phyloP scores from a whole-genome alignment of 495 filamentous ascomycete genomes.

The Neurospora terricola region DNA sequence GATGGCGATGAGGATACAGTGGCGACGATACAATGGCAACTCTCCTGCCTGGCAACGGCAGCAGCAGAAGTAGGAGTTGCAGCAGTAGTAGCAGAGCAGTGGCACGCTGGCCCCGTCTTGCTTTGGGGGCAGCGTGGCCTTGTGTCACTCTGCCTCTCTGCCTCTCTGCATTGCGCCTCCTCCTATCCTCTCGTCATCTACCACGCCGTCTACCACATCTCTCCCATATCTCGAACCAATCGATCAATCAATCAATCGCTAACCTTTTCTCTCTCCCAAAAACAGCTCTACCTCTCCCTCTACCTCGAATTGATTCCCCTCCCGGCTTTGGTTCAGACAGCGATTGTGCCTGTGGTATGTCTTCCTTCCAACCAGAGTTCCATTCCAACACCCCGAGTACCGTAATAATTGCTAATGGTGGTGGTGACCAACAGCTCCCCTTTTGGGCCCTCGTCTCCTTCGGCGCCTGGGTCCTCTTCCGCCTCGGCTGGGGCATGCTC shows the following conservation, averaged over 20 bases:
- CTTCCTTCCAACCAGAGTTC: not conserved
- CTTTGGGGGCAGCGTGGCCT: not conserved
- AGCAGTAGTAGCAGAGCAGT: not conserved
- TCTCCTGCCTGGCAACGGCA: not conserved
- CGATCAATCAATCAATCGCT: not conserved
- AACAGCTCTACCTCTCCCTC: slow-evolving; percentile 75
- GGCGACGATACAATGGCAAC: not conserved
- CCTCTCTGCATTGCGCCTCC: not conserved
- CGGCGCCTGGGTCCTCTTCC: slow-evolving; percentile 86
- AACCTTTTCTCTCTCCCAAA: slow-evolving; percentile 4
- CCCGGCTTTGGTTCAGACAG: slow-evolving; percentile 58
- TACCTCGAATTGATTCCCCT: slow-evolving; percentile 81
- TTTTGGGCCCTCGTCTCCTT: slow-evolving; percentile 89
- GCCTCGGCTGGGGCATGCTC: slow-evolving; percentile 80
- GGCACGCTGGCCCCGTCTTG: not conserved
- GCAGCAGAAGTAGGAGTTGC: not conserved
- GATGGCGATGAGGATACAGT: not conserved
- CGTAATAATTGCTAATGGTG: too few relatives aligned
- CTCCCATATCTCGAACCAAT: not conserved
- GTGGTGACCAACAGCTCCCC: slow-evolving; percentile 51
- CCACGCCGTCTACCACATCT: not conserved
- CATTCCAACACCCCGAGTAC: too few relatives aligned
- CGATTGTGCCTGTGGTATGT: slow-evolving; percentile 63
- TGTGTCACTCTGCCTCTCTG: not conserved
- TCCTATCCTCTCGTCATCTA: not conserved